Base-by-base conservation (phyloP, 2,329 filamentous ascomycete genomes). In the Talaromyces atroroseus region DNA sequence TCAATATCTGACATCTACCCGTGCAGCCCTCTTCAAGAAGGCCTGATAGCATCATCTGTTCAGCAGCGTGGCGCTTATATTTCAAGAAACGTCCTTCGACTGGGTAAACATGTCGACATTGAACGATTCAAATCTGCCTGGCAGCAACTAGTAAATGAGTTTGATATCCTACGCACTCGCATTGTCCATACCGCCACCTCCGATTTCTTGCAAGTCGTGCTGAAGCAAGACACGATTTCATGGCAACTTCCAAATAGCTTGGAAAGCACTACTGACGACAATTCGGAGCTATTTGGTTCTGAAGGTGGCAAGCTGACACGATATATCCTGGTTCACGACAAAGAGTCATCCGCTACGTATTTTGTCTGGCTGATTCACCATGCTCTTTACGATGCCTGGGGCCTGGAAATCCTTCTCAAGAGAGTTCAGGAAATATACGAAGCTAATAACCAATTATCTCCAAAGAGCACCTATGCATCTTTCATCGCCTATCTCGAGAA, bases 101-200 rank as follows among this genome's bases (percentile, higher is more conserved):
- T 81, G 2, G 65, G 71, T 0, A 53, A 64, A 4, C 55, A 66
- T 3, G 61, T 78, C 5, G 69, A 80, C 56, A 42, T 79, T 2
- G 62, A 63, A 7, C 69, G 66, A 26, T 77, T 80, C 66, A 78
- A 76, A 58, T 61, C 66, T 8, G 71, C 78, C 0, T 81, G 78
- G 77, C 71, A 78, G 49, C 67, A 68, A 12, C 69, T 74, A 3
- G 71, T 79, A 2, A 62, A 72, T 7, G 73, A 76, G 36, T 65
- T 75, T 24, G 74, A 77, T 29, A 78, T 81, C 18, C 67, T 81
- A 11, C 72, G 79, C 11, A 81, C 79, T 23, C 72, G 78, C 8
- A 71, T 78, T 50, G 67, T 76, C 5, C 69, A 76, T 53, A 72
- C 71, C 1, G 68, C 68, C 2, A 61, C 65, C 5, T 65, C 65